These are phyloP conservation scores for Lanmaoa rubissima DNA, from an alignment of 768 basidiomycete species.

Conservation along the genomic window DNA sequence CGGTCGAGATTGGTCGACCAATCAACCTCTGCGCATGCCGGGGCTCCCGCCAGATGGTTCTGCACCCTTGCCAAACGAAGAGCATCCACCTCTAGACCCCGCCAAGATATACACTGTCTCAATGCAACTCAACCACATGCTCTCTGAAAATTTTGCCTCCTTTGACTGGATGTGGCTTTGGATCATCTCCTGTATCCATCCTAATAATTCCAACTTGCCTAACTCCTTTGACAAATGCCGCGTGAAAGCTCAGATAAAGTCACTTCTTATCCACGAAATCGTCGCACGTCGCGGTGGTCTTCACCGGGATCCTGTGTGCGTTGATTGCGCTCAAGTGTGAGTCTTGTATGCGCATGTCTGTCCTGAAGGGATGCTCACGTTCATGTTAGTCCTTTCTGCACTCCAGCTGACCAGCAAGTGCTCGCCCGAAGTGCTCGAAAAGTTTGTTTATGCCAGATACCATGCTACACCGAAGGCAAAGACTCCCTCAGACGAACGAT, in stretches of 20 bases:
- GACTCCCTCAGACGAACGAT: too few species aligned
- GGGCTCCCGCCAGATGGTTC: slow-evolving; percentile 35
- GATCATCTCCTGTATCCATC: slow-evolving; percentile 80
- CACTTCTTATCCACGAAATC: slow-evolving; percentile 72
- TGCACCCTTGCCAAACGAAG: slow-evolving; percentile 37
- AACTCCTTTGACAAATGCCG: slow-evolving; percentile 91
- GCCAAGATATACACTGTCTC: slow-evolving; percentile 78
- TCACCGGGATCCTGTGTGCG: slow-evolving; percentile 71
- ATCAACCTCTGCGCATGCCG: too few species aligned
- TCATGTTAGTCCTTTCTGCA: too few species aligned
- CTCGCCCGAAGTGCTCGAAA: too few species aligned
- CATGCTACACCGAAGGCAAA: too few species aligned
- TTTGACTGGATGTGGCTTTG: slow-evolving; percentile 66
- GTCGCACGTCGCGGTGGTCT: slow-evolving; percentile 57
- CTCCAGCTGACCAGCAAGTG: too few species aligned
- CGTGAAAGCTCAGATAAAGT: slow-evolving; percentile 77
- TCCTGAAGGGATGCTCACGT: too few species aligned
- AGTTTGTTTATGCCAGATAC: too few species aligned
- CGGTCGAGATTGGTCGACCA: too few species aligned
- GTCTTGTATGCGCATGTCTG: too few species aligned
- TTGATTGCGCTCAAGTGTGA: slow-evolving; percentile 84
- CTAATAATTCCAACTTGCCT: slow-evolving; percentile 82
- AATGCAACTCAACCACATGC: slow-evolving; percentile 73
- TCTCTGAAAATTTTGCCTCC: slow-evolving; percentile 65
- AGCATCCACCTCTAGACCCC: slow-evolving; percentile 62